Conservation (phyloP, 2,329 filamentous ascomycete species). For the Calonectria pseudoreteaudii region DNA sequence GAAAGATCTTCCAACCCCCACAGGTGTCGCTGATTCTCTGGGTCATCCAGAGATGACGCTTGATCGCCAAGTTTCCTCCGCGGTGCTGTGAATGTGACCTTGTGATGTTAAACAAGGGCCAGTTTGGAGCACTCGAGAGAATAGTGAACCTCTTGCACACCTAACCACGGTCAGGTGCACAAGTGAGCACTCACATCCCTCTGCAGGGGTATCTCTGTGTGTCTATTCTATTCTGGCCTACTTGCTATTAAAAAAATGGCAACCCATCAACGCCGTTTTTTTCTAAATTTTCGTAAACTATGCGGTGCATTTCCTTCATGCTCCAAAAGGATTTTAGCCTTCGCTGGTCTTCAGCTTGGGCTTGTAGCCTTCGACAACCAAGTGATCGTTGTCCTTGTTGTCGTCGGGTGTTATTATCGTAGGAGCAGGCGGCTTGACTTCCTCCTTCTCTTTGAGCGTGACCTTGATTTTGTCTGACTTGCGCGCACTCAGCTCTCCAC, state of each 20-base stretch:
- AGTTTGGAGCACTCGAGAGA: constrained; percentile 28
- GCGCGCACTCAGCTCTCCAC: constrained; percentile 49
- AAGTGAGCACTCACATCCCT: constrained; percentile 4
- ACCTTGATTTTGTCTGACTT: constrained; percentile 56
- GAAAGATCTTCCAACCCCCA: constrained; percentile 69
- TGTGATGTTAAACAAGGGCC: constrained; percentile 26
- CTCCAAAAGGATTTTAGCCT: constrained; percentile 21
- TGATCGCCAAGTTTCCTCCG: constrained; percentile 80
- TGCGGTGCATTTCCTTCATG: neutral
- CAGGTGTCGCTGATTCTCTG: constrained; percentile 92
- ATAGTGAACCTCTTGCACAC: constrained; percentile 24
- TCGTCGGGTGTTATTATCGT: constrained; percentile 37
- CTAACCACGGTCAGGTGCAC: neutral
- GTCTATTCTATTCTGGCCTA: constrained; percentile 12
- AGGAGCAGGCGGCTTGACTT: constrained; percentile 38
- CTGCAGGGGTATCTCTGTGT: constrained; percentile 30
- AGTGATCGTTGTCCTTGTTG: constrained; percentile 53
- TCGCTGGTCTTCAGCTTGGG: constrained; percentile 45
- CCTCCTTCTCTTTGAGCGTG: constrained; percentile 65
- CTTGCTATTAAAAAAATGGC: neutral
- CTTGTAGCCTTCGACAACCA: constrained; percentile 65
- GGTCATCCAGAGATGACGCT: constrained; percentile 78
- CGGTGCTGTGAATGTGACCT: constrained; percentile 45
- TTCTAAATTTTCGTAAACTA: constrained; percentile 8
- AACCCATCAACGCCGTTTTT: constrained; percentile 27